These are phyloP conservation scores for Letharia columbiana DNA, from an alignment of 495 filamentous ascomycete genomes.

Conservation along the genomic window DNA sequence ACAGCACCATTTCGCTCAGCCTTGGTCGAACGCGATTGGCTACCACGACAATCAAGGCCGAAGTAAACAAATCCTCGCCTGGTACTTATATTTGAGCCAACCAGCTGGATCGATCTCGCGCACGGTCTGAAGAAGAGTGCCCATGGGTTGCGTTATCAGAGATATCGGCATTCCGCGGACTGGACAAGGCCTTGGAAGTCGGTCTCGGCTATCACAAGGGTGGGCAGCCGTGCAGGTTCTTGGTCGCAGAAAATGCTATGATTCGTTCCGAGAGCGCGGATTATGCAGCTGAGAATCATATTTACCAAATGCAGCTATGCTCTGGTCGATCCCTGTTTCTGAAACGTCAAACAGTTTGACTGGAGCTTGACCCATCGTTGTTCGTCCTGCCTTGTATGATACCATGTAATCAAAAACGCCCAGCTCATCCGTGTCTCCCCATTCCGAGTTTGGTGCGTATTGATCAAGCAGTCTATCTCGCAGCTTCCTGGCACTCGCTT, in stretches of 20 bases:
- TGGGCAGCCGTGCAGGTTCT: not conserved
- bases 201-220: not conserved
- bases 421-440: not conserved
- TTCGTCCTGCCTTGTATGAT: conserved; percentile 1
- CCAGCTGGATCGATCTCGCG: not conserved
- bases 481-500: not conserved
- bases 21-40: not conserved
- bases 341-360: not conserved
- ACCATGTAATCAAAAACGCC: conserved; percentile 5
- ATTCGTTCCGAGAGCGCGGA: not conserved
- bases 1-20: not conserved
- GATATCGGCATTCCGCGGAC: not conserved
- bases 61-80: not conserved
- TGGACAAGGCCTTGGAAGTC: not conserved
- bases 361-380: not conserved
- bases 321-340: not conserved
- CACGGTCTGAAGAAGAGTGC: not conserved
- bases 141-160: not conserved
- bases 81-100: not conserved
- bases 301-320: conserved; percentile 1
- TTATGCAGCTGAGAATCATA: not conserved
- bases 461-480: conserved; percentile 1
- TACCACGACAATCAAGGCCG: not conserved
- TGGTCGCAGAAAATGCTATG: not conserved
- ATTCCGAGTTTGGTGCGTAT: not conserved